Evolutionary conservation across 176 grass and related monocot species (phyloP), one percentile per base, ranked within the genome.

Genomic region (Oryza longistaminata): DNA sequence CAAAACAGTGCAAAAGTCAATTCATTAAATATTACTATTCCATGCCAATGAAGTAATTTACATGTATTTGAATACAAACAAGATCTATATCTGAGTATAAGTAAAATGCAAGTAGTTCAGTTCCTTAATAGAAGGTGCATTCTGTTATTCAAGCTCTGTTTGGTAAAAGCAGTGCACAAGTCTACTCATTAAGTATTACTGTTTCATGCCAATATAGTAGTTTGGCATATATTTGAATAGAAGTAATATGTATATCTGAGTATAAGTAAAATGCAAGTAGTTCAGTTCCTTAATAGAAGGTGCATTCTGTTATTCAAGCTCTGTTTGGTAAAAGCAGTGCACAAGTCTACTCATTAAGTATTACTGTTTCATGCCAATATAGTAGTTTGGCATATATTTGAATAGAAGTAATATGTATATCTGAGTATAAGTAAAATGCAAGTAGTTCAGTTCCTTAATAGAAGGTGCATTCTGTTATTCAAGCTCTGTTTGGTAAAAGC

Each of bases 291-390:
- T 8, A 8, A 40, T 40, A 8, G 39, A 40, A 40, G 8, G 39
- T 40, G 39, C 39, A 40, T 40, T 40, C 39, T 40, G 39, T 40
- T 40, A 40, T 40, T 7, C 39, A 40, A 40, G 1, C 39, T 40
- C 39, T 40, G 39, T 8, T 39, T 7, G 37, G 39, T 40, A 40
- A 21, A 21, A 60, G n/a, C 0, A 1, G 7, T 60, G 53, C 53
- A 60, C n/a, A 60, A 60, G 53, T 49, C 72, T 77, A 75, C 17
- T 82, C 13, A 40, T 33, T 33, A 66, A 58, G n/a, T 76, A 82
- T 13, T 46, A 31, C 14, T n/a, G 11, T 21, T 34, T 11, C 68
- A 4, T 64, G 50, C 37, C 27, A 44, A 72, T 64, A 3, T 2
- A 21, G 42, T 25, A 64, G 31, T 64, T 64, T 74, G 48, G n/a